Evolutionary conservation across 352 stramenopile genomes (phyloP), one percentile per base, ranked within the genome.

Genomic region (Phytopythium chamaehyphon): DNA sequence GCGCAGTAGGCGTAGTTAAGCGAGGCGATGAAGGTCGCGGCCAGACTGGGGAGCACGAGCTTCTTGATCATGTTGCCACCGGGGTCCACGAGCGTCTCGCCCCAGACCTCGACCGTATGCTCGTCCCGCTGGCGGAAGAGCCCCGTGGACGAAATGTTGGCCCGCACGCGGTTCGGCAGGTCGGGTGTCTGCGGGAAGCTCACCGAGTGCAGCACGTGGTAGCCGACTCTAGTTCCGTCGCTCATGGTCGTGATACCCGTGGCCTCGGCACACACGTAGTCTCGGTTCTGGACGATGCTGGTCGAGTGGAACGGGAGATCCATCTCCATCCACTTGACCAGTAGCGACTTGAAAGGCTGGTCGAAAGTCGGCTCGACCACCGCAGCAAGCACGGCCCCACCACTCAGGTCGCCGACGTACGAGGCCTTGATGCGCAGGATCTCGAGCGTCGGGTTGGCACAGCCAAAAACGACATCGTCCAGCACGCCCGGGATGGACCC

Each of bases 381-480:
- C 5, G 47, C 47, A 12, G 54, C 48, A 14, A 76, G 40, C 10
- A 76, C 56, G 0, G 54, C 53, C 15, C 56, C 61, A 37, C 51
- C 64, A 40, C 45, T 59, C n/a, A 70, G 49, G 57, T 71, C 63
- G 38, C 66, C 51, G 3, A 73, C 52, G 47, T 76, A 73, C 2
- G 64, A 65, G 12, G 60, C 54, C n/a, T 73, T 71, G 21, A 69
- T 54, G 10, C 62, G 47, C 51, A 75, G 69, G n/a, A 59, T 39
- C 37, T 71, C 59, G 6, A 69, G 40, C 11, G 66, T 69, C 37
- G 59, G 61, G 38, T 53, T 68, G 14, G 68, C 57, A 12, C 66
- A 40, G n/a, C 67, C 67, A n/a, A 64, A 76, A 59, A 76, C 68
- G 40, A 73, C 57, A 37, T 76, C 67, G 10, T 76, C 64, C 16